These are phyloP conservation scores for Carallia brachiata DNA, from an alignment of 345 rosid genomes.

Conservation along the genomic window DNA sequence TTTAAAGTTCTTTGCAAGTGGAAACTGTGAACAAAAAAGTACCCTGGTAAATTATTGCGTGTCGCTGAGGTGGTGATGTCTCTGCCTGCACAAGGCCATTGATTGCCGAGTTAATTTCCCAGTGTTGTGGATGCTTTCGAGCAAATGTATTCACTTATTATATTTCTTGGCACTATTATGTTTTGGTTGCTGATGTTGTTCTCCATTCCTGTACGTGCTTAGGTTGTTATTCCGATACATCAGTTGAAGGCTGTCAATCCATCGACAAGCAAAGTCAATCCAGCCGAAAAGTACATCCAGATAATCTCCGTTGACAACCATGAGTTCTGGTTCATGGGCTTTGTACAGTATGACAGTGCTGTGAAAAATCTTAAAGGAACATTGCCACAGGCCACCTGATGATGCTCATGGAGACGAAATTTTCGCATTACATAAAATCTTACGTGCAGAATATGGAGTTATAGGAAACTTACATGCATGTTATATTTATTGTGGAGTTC, in stretches of 20 bases:
- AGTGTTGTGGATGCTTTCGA: too few species aligned
- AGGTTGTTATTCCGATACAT: conserved; percentile 73
- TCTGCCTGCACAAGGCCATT: too few species aligned
- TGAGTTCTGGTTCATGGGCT: conserved; percentile 96
- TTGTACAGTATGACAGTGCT: conserved; percentile 76
- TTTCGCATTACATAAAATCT: not conserved
- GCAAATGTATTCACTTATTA: too few species aligned
- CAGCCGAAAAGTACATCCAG: conserved; percentile 81
- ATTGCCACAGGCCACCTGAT: conserved; percentile 32
- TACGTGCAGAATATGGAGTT: not conserved
- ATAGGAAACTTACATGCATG: not conserved
- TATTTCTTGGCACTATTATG: not conserved
- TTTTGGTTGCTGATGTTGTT: not conserved
- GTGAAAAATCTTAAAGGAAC: conserved; percentile 70
- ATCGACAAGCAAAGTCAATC: conserved; percentile 68
- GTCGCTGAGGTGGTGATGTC: too few species aligned
- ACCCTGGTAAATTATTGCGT: too few species aligned
- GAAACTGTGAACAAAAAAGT: too few species aligned
- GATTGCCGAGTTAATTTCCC: too few species aligned
- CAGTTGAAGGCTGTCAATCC: conserved; percentile 81
- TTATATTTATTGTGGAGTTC: not conserved
- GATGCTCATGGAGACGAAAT: conserved; percentile 2
- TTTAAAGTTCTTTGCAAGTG: too few species aligned
- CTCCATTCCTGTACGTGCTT: not conserved
- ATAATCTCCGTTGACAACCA: conserved; percentile 76